A percentile compares a stretch with the other conserved stretches of the same genome.
These are phyloP conservation scores for Trichoderma aggressivum DNA, from an alignment of 2,329 filamentous ascomycete species.

Conservation along the genomic window DNA sequence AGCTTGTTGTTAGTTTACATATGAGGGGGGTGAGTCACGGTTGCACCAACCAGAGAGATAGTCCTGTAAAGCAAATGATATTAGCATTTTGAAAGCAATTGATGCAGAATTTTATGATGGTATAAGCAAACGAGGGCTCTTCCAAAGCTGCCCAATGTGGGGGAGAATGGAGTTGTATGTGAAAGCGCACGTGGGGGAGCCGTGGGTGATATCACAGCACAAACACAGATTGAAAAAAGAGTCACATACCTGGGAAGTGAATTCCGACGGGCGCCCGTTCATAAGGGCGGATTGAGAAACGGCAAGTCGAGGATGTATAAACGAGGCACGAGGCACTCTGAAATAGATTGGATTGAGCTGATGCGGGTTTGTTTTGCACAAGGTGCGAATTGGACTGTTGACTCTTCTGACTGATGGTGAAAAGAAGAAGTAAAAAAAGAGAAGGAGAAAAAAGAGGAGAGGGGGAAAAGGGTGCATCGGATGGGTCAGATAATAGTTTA, in stretches of 20 bases:
- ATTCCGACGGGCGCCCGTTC: conserved; percentile 79
- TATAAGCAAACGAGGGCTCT: background rate
- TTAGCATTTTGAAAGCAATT: conserved; percentile 5
- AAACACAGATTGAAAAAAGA: conserved; percentile 8
- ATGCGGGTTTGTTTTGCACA: background rate
- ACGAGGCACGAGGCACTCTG: conserved; percentile 23
- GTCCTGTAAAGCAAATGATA: conserved; percentile 48
- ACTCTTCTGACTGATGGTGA: conserved; percentile 18
- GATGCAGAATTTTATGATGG: background rate
- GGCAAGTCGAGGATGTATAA: conserved; percentile 22
- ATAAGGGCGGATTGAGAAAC: conserved; percentile 64
- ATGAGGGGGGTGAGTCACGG: conserved; percentile 43
- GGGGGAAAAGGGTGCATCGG: conserved; percentile 18
- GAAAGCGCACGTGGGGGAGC: background rate
- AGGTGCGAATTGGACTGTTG: conserved; percentile 2
- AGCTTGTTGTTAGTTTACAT: conserved; percentile 19
- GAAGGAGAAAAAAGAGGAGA: conserved; percentile 9
- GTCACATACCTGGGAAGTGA: conserved; percentile 74
- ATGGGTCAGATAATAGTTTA: conserved; percentile 3
- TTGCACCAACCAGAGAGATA: conserved; percentile 67
- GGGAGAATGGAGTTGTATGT: background rate
- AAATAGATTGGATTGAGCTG: background rate
- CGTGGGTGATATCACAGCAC: background rate
- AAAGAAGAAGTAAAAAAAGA: background rate
- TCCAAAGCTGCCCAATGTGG: background rate